Percentiles rank a stretch among this genome's conserved stretches.
Conservation (phyloP, 139 green algal species). For the Micractinium sp. region DNA sequence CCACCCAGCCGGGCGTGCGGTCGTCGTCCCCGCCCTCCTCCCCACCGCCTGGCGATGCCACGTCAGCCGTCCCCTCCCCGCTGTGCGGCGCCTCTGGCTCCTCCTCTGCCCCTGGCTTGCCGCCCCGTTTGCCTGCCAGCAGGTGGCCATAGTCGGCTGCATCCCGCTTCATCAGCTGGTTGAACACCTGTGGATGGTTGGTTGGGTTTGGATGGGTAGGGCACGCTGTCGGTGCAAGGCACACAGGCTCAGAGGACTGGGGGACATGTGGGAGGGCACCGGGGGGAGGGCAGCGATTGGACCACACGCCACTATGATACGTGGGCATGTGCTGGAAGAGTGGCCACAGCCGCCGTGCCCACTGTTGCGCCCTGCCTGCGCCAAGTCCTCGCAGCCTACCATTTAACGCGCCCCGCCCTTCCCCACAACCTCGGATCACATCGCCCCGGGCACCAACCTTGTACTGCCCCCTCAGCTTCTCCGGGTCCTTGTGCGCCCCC, state of each 20-base stretch:
- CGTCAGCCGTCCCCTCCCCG: not conserved
- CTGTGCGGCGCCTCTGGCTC: not conserved
- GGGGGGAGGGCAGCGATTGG: no score
- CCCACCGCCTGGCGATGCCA: not conserved
- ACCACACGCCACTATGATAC: no score
- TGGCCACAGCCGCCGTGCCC: no score
- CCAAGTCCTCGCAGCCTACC: no score
- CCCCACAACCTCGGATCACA: no score
- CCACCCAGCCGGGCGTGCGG: conserved; percentile 24
- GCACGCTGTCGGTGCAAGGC: not conserved
- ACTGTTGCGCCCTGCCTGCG: no score
- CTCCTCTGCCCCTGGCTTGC: not conserved
- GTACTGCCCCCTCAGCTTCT: conserved; percentile 39
- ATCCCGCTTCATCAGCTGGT: conserved; percentile 61
- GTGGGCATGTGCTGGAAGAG: not conserved
- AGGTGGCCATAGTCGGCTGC: conserved; percentile 51
- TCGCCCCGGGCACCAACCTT: not conserved
- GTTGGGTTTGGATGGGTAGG: no score
- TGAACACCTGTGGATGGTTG: conserved; percentile 63
- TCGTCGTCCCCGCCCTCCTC: not conserved
- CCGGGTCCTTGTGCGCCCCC: conserved; percentile 28
- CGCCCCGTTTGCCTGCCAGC: not conserved
- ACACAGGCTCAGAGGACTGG: no score
- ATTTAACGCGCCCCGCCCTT: no score
- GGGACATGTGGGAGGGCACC: no score